phyloP scores from a whole-genome alignment of 371 early-diverging fungal genomes.

The Nosema muscidifuracis region DNA sequence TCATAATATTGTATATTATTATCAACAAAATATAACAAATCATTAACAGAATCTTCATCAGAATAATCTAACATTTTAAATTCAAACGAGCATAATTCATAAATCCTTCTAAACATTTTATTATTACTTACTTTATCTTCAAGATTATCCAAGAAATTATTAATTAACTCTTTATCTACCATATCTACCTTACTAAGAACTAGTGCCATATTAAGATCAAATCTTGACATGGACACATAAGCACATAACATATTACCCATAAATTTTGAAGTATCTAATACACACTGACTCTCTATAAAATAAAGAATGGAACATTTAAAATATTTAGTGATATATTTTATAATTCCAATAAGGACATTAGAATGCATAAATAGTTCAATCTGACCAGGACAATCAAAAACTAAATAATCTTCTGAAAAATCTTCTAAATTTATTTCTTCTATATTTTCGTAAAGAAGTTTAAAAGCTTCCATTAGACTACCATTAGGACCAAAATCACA shows the following conservation, averaged over 20 bases:
- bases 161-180: slow-evolving; percentile 36
- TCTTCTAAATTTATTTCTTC: slow-evolving; percentile 88
- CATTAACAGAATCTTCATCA: slow-evolving; percentile 81
- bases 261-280: slow-evolving; percentile 82
- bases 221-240: slow-evolving; percentile 81
- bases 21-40: slow-evolving; percentile 76
- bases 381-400: slow-evolving; percentile 98
- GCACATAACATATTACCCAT: slow-evolving; percentile 74
- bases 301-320: slow-evolving; percentile 73
- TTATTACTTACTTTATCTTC: slow-evolving; percentile 62
- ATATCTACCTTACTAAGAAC: slow-evolving; percentile 94
- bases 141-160: slow-evolving; percentile 51
- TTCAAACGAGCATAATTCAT: slow-evolving; percentile 65
- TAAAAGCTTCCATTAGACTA: slow-evolving; percentile 85
- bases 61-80: slow-evolving; percentile 81
- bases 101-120: neutral
- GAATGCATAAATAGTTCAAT: slow-evolving; percentile 97
- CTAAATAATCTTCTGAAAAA: slow-evolving; percentile 82
- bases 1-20: slow-evolving; percentile 89
- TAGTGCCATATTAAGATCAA: slow-evolving; percentile 86
- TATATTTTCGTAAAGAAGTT: slow-evolving; percentile 76
- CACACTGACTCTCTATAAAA: slow-evolving; percentile 80
- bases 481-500: slow-evolving; percentile 95
- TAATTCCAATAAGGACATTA: slow-evolving; percentile 75
- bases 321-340: slow-evolving; percentile 67